A percentile compares a stretch with the other conserved stretches of the same genome.
These are phyloP conservation scores for Ganoderma resinaceum DNA, from an alignment of 1,284 basidiomycete genomes.

Conservation along the genomic window DNA sequence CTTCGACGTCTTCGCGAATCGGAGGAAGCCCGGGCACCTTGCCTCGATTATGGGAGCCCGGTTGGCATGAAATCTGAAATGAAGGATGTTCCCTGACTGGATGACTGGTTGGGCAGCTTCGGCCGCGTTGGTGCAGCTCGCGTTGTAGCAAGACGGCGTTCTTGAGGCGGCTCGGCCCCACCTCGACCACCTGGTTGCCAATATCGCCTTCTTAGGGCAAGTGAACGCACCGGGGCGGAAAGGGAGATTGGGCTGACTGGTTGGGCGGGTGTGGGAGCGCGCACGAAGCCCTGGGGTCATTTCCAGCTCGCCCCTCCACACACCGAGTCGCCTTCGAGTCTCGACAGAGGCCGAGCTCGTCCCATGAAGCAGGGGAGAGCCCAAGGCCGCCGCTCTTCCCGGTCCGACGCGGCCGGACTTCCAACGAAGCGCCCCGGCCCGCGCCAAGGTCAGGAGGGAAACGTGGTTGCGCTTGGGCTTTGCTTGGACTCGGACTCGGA, in stretches of 20 bases:
- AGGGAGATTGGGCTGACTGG: constrained; percentile 5
- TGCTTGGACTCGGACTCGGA: neutral
- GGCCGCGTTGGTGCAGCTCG: neutral
- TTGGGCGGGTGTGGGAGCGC: constrained; percentile 10
- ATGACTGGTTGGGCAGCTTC: neutral
- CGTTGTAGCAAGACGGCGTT: neutral
- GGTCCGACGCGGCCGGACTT: constrained; percentile 5
- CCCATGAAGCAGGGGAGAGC: too few species aligned
- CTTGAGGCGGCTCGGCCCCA: neutral
- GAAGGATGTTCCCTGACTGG: neutral
- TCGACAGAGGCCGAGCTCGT: neutral
- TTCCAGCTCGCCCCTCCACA: constrained; percentile 5
- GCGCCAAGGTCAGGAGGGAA: neutral
- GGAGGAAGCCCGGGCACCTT: neutral
- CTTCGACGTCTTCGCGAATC: neutral
- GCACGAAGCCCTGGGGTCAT: neutral
- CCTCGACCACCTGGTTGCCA: neutral
- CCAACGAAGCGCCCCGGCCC: neutral
- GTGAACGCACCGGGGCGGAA: constrained; percentile 6
- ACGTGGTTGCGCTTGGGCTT: neutral
- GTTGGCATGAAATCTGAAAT: neutral
- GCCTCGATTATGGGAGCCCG: neutral
- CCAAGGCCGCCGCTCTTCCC: neutral
- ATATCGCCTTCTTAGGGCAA: constrained; percentile 4
- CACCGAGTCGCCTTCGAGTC: neutral